Evolutionary conservation across 768 basidiomycete genomes (phyloP).

Genomic region (Rickenella mellea): DNA sequence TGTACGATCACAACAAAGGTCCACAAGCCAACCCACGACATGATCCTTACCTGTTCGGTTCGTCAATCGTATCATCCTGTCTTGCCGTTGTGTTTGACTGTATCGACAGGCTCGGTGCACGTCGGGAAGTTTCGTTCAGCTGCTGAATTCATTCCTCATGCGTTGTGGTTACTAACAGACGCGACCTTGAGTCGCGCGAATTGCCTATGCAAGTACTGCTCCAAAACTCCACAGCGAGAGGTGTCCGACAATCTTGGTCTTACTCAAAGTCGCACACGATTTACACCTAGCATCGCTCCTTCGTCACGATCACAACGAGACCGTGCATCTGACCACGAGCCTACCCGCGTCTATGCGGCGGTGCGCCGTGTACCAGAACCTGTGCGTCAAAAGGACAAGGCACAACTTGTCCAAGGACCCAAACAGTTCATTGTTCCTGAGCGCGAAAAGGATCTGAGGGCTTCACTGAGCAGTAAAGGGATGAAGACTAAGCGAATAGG

Average conservation of each 20-base stretch:
- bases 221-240: slow-evolving; percentile 56
- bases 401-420: slow-evolving; percentile 25
- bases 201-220: slow-evolving; percentile 74
- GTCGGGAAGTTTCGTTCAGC: slow-evolving; percentile 61
- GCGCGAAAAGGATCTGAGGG: slow-evolving; percentile 55
- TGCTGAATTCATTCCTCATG: slow-evolving; percentile 83
- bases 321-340: slow-evolving; percentile 5
- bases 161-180: slow-evolving; percentile 66
- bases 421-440: slow-evolving; percentile 48
- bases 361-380: slow-evolving; percentile 12
- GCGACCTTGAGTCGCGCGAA: slow-evolving; percentile 31
- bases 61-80: slow-evolving; percentile 4
- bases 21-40: slow-evolving; percentile 42
- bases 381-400: slow-evolving; percentile 27
- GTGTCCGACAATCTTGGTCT: slow-evolving; percentile 55
- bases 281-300: background rate
- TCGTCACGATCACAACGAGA: slow-evolving; percentile 2
- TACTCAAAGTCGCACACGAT: slow-evolving; percentile 22
- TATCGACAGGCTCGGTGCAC: slow-evolving; percentile 26
- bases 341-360: slow-evolving; percentile 7
- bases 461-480: slow-evolving; percentile 35
- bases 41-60: slow-evolving; percentile 75
- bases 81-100: background rate
- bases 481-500: slow-evolving; percentile 48
- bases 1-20: slow-evolving; percentile 74